Evolutionary conservation across 2,329 filamentous ascomycete species (phyloP).

Genomic region (Rhexocercosporidium sp.): DNA sequence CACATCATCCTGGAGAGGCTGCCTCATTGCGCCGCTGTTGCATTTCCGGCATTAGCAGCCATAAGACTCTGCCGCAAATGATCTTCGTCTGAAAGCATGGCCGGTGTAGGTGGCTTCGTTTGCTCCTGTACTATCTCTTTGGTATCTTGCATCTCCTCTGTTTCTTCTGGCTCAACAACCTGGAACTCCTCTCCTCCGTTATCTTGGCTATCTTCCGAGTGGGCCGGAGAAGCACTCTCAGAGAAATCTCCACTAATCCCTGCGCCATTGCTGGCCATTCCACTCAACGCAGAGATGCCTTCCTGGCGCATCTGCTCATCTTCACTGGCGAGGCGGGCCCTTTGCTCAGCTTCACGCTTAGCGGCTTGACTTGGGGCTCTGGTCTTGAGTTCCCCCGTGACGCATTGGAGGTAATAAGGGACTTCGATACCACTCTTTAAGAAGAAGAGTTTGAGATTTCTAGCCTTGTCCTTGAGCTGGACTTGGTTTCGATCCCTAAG

Average conservation of each 20-base stretch:
- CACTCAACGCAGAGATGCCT: slow-evolving; percentile 61
- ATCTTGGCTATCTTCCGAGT: slow-evolving; percentile 12
- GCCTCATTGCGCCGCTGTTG: slow-evolving; percentile 35
- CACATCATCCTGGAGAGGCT: background rate
- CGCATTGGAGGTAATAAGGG: slow-evolving; percentile 83
- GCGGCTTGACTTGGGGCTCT: slow-evolving; percentile 77
- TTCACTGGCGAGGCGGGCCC: slow-evolving; percentile 61
- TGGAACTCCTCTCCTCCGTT: slow-evolving; percentile 25
- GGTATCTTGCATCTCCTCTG: background rate
- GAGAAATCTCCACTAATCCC: slow-evolving; percentile 5
- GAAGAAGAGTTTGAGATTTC: slow-evolving; percentile 90
- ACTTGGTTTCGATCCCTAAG: slow-evolving; percentile 90
- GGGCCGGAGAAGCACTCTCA: slow-evolving; percentile 13
- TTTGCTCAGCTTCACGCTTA: slow-evolving; percentile 69
- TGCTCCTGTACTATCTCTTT: background rate
- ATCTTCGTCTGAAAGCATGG: slow-evolving; percentile 4
- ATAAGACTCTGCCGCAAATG: slow-evolving; percentile 10
- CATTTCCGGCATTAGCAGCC: slow-evolving; percentile 8
- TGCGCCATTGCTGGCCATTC: slow-evolving; percentile 46
- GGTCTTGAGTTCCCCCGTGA: slow-evolving; percentile 89
- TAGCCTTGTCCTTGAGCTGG: slow-evolving; percentile 89
- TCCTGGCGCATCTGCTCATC: slow-evolving; percentile 65
- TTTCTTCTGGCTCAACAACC: slow-evolving; percentile 23
- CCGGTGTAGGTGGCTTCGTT: background rate
- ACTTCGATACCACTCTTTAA: slow-evolving; percentile 91